Percentiles rank a stretch among this genome's conserved stretches.
These are phyloP conservation scores for Lyophyllum atratum DNA, from an alignment of 768 basidiomycete genomes.

Conservation along the genomic window DNA sequence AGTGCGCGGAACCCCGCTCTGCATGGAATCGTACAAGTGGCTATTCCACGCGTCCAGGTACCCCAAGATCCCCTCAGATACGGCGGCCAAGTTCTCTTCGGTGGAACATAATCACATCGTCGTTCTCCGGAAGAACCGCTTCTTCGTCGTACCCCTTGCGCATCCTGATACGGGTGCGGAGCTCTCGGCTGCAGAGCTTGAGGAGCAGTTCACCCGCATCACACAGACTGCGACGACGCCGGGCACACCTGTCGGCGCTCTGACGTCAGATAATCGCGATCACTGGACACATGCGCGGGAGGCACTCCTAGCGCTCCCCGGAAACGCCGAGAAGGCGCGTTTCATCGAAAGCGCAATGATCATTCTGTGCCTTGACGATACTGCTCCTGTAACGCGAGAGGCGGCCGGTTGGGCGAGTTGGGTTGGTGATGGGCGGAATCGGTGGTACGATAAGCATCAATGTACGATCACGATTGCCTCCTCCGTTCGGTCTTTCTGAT, in stretches of 20 bases:
- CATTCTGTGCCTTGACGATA: constrained; percentile 83
- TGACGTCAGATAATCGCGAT: constrained; percentile 90
- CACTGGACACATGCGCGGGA: constrained; percentile 78
- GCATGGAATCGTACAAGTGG: constrained; percentile 96
- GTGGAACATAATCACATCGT: constrained; percentile 82
- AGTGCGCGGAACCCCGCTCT: constrained; percentile 72
- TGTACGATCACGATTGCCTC: constrained; percentile 46
- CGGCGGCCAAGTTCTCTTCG: constrained; percentile 79
- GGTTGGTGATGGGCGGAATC: constrained; percentile 88
- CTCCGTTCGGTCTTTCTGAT: background rate
- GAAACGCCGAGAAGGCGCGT: constrained; percentile 67
- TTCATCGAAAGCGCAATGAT: constrained; percentile 91
- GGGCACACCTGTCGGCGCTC: constrained; percentile 66
- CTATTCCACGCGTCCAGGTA: constrained; percentile 95
- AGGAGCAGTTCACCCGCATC: constrained; percentile 75
- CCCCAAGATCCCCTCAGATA: constrained; percentile 82
- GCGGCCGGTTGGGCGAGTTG: constrained; percentile 81
- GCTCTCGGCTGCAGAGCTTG: constrained; percentile 79
- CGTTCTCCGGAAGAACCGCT: constrained; percentile 88
- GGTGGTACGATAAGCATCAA: constrained; percentile 98
- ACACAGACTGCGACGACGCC: constrained; percentile 55
- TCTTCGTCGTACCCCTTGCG: constrained; percentile 79
- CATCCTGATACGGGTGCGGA: constrained; percentile 60
- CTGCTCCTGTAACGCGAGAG: constrained; percentile 77
- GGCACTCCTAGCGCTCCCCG: constrained; percentile 56